Percentiles rank a stretch among this genome's conserved stretches.
phyloP scores from a whole-genome alignment of 495 filamentous ascomycete genomes.

The Melanomma pulvis-pyrius region DNA sequence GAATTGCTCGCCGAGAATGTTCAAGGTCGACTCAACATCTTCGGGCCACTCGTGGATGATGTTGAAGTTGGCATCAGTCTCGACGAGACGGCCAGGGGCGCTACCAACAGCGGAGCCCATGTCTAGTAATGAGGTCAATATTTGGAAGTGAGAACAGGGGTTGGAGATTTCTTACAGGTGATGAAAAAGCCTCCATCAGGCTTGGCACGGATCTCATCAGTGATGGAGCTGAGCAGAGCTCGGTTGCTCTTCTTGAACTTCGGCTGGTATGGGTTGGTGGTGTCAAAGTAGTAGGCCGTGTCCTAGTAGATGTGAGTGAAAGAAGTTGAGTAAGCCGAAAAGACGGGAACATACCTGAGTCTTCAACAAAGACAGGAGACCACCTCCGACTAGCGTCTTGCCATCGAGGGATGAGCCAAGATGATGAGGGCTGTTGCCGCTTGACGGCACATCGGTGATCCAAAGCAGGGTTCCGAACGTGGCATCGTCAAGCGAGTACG shows the following conservation, averaged over 20 bases:
- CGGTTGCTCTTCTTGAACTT: slow-evolving; percentile 63
- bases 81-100: slow-evolving; percentile 61
- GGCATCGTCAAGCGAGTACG: slow-evolving; percentile 63
- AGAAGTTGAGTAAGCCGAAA: background rate
- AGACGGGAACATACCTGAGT: slow-evolving; percentile 15
- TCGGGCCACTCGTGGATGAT: slow-evolving; percentile 66
- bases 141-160: background rate
- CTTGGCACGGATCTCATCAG: slow-evolving; percentile 66
- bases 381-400: slow-evolving; percentile 61
- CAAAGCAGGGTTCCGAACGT: slow-evolving; percentile 63
- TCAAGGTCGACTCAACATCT: slow-evolving; percentile 53
- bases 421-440: slow-evolving; percentile 66
- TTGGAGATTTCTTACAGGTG: slow-evolving; percentile 44
- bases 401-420: slow-evolving; percentile 61
- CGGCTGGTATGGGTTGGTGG: slow-evolving; percentile 59
- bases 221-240: slow-evolving; percentile 58
- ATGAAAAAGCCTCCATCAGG: slow-evolving; percentile 68
- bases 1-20: slow-evolving; percentile 63
- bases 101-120: slow-evolving; percentile 55
- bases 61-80: slow-evolving; percentile 61
- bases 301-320: slow-evolving; percentile 43
- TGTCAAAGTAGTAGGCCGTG: slow-evolving; percentile 67
- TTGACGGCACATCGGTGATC: slow-evolving; percentile 62
- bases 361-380: slow-evolving; percentile 63
- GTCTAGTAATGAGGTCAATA: slow-evolving; percentile 37